These are phyloP conservation scores for Tricholoma terreum DNA, from an alignment of 768 basidiomycete genomes.

Conservation along the genomic window DNA sequence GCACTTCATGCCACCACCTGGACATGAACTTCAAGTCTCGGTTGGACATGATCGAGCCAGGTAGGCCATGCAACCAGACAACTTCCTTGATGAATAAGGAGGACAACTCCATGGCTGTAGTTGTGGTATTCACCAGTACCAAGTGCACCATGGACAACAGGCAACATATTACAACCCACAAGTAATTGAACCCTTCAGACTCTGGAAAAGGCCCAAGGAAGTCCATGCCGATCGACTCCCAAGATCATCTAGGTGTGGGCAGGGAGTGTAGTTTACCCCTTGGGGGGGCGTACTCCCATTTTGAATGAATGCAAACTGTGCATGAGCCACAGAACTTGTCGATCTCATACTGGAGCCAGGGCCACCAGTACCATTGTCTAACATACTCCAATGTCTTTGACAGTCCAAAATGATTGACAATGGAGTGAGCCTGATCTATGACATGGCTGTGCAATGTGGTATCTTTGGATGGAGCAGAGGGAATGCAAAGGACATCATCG, in stretches of 20 bases:
- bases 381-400: conserved; percentile 28
- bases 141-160: not conserved
- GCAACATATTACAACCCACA: not conserved
- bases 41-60: too few relatives aligned
- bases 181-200: not conserved
- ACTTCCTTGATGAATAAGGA: not conserved
- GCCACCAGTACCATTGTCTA: conserved; percentile 18
- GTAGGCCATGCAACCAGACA: too few relatives aligned
- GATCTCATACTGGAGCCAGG: conserved; percentile 13
- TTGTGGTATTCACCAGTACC: not conserved
- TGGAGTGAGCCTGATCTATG: conserved; percentile 23
- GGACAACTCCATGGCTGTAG: not conserved
- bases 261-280: not conserved
- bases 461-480: conserved; percentile 1
- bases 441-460: conserved; percentile 8
- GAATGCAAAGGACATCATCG: conserved; percentile 19
- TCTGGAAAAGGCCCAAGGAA: not conserved
- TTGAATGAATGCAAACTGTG: not conserved
- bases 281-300: not conserved
- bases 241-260: not conserved
- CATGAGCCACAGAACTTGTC: not conserved
- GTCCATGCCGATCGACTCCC: not conserved
- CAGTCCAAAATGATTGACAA: conserved; percentile 29
- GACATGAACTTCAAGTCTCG: too few relatives aligned
- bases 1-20: too few relatives aligned